Conservation (phyloP, 208 protist genomes). For the Leishmania mexicana region DNA sequence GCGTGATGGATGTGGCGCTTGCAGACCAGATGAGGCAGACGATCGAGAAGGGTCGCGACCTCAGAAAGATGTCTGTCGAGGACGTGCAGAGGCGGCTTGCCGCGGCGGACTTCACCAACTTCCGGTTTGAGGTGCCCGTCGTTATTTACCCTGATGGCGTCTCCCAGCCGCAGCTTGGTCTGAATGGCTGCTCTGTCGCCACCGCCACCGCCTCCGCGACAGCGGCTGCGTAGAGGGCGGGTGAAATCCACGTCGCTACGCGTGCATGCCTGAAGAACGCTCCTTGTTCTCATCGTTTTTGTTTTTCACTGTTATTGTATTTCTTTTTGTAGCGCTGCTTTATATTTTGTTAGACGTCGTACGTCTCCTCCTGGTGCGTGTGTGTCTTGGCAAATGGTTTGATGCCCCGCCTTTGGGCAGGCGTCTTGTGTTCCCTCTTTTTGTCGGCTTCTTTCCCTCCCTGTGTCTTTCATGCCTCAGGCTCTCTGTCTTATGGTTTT, state of each 20-base stretch:
- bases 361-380: background rate
- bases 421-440: background rate
- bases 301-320: background rate
- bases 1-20: conserved; percentile 86
- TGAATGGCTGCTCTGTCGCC: conserved; percentile 46
- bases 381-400: background rate
- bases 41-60: conserved; percentile 26
- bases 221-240: conserved; percentile 7
- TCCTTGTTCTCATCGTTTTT: background rate
- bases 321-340: background rate
- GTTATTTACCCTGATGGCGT: conserved; percentile 83
- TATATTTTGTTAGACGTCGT: background rate
- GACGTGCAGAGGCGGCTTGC: conserved; percentile 64
- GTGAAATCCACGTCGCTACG: background rate
- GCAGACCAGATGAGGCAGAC: conserved; percentile 64
- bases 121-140: conserved; percentile 73
- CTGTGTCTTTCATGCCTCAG: background rate
- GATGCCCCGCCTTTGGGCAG: background rate
- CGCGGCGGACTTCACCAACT: conserved; percentile 52
- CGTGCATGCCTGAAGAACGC: background rate
- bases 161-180: conserved; percentile 53
- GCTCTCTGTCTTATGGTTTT: background rate
- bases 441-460: background rate
- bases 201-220: background rate
- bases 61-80: conserved; percentile 44